Conservation (phyloP, 768 basidiomycete species). For the Megacollybia marginata region DNA sequence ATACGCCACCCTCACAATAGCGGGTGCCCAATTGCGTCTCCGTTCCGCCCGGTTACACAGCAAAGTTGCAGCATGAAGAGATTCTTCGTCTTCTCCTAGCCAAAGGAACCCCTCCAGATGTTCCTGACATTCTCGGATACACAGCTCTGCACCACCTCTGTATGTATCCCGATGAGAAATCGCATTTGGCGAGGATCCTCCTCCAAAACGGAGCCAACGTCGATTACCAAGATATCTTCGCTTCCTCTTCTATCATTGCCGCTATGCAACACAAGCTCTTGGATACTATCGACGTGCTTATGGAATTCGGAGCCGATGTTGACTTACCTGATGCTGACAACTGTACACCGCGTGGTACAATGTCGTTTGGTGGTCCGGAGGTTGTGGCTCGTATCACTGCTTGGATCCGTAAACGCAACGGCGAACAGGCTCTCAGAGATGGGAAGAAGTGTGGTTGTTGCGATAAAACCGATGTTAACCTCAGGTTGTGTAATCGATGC, state of each 20-base stretch:
- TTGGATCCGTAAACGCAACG: conserved; percentile 40
- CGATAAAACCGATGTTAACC: conserved; percentile 7
- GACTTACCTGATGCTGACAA: conserved; percentile 32
- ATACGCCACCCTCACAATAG: conserved; percentile 30
- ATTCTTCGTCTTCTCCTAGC: conserved; percentile 34
- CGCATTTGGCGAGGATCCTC: conserved; percentile 28
- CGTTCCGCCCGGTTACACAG: neutral
- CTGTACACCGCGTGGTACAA: conserved; percentile 21
- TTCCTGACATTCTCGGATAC: conserved; percentile 37
- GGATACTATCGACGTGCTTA: conserved; percentile 31
- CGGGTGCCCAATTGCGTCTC: conserved; percentile 32
- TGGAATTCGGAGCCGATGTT: conserved; percentile 43
- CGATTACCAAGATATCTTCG: conserved; percentile 41
- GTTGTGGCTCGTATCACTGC: conserved; percentile 35
- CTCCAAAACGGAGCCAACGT: conserved; percentile 41
- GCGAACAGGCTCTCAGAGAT: conserved; percentile 32
- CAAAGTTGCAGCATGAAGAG: conserved; percentile 20
- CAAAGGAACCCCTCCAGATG: conserved; percentile 30
- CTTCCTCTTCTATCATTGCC: conserved; percentile 32
- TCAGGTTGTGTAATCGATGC: conserved; percentile 40
- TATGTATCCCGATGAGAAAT: conserved; percentile 15
- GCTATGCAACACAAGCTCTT: conserved; percentile 25
- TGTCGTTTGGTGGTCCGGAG: conserved; percentile 29
- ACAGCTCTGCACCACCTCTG: conserved; percentile 44
- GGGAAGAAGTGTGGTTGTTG: conserved; percentile 40